These are phyloP conservation scores for Asterochloris erici DNA, from an alignment of 139 green algal genomes.

Conservation along the genomic window DNA sequence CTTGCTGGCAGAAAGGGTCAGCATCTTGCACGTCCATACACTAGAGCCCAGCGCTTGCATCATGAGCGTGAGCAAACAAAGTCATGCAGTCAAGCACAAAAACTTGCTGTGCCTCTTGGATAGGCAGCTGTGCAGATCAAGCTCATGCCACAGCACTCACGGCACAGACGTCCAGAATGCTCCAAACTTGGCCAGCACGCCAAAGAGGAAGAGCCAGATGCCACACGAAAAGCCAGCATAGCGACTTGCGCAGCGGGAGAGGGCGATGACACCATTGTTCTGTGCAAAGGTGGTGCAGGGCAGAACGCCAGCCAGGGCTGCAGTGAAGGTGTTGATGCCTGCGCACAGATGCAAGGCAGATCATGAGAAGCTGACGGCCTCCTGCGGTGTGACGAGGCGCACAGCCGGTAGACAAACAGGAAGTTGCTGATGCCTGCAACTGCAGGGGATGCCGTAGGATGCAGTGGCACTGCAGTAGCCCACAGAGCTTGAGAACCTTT, in stretches of 20 bases:
- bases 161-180: no score
- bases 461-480: no score
- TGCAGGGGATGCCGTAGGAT: no score
- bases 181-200: slow-evolving; percentile 25
- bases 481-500: no score
- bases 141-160: no score
- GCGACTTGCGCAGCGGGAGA: slow-evolving; percentile 11
- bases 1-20: no score
- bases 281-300: slow-evolving; percentile 74
- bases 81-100: not conserved
- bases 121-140: no score
- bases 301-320: slow-evolving; percentile 41
- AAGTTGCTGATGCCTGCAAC: no score
- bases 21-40: no score
- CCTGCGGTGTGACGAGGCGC: not conserved
- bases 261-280: slow-evolving; percentile 66
- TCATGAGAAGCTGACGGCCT: not conserved
- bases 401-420: not conserved
- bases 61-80: not conserved
- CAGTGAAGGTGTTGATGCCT: slow-evolving; percentile 57
- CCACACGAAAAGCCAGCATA: slow-evolving; percentile 14
- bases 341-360: not conserved
- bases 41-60: no score
- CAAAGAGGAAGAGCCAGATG: slow-evolving; percentile 33
- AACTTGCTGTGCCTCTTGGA: no score